phyloP scores from a whole-genome alignment of 2,329 filamentous ascomycete genomes.

The Cladosporium sp. region DNA sequence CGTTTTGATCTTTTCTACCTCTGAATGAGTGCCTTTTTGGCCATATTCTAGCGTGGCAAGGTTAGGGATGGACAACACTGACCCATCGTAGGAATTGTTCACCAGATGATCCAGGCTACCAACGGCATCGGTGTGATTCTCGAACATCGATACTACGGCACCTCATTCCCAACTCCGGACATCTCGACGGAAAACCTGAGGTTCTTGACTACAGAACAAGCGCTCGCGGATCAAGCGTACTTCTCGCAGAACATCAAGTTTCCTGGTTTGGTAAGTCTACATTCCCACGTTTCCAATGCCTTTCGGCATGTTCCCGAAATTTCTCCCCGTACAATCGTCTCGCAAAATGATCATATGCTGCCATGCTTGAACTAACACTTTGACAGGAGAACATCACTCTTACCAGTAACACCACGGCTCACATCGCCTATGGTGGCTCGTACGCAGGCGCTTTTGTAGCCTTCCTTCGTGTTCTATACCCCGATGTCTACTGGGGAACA shows the following conservation, averaged over 20 bases:
- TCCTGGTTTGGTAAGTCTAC: slow-evolving; percentile 54
- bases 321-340: too few species aligned
- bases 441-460: slow-evolving; percentile 80
- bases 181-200: slow-evolving; percentile 67
- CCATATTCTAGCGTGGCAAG: too few species aligned
- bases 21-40: too few species aligned
- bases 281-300: neutral
- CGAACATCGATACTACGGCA: slow-evolving; percentile 84
- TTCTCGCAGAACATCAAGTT: slow-evolving; percentile 73
- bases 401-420: slow-evolving; percentile 62
- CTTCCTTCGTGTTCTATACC: slow-evolving; percentile 71
- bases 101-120: slow-evolving; percentile 65
- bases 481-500: slow-evolving; percentile 71
- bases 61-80: too few species aligned
- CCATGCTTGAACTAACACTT: neutral
- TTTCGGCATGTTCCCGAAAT: too few species aligned
- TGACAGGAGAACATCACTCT: slow-evolving; percentile 57
- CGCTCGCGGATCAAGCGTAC: slow-evolving; percentile 74
- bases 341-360: too few species aligned
- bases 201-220: slow-evolving; percentile 80
- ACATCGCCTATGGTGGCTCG: slow-evolving; percentile 77
- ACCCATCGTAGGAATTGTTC: slow-evolving; percentile 54
- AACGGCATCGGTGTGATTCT: slow-evolving; percentile 74
- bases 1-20: too few species aligned
- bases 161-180: slow-evolving; percentile 64